Percentiles rank a stretch among this genome's conserved stretches.
Conservation (phyloP, 129 eudicot genomes). For the Flaveria trinervia region DNA sequence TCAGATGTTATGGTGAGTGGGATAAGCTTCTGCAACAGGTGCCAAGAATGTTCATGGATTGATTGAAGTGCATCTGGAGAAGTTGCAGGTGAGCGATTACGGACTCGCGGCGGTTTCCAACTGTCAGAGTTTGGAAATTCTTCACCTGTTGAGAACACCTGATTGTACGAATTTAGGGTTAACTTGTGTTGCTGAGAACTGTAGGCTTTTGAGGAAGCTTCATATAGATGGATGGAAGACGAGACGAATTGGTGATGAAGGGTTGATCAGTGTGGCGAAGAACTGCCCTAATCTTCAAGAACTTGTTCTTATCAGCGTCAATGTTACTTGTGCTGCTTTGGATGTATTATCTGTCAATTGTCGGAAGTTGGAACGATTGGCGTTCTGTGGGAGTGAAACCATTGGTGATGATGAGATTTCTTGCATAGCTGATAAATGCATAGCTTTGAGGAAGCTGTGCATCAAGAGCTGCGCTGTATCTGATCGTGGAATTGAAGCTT, state of each 20-base stretch:
- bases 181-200: slow-evolving; percentile 46
- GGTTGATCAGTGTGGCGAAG: slow-evolving; percentile 55
- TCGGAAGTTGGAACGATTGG: slow-evolving; percentile 58
- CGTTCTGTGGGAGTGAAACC: slow-evolving; percentile 71
- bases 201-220: slow-evolving; percentile 62
- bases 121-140: slow-evolving; percentile 52
- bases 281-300: slow-evolving; percentile 64
- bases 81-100: slow-evolving; percentile 62
- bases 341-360: slow-evolving; percentile 55
- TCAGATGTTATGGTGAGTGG: slow-evolving; percentile 72
- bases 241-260: slow-evolving; percentile 61
- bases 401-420: slow-evolving; percentile 69
- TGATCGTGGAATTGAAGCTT: slow-evolving; percentile 71
- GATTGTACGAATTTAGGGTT: slow-evolving; percentile 67
- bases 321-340: slow-evolving; percentile 54
- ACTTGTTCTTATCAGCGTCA: slow-evolving; percentile 63
- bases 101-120: slow-evolving; percentile 47
- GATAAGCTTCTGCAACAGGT: slow-evolving; percentile 49
- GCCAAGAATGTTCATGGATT: slow-evolving; percentile 39
- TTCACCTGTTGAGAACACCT: slow-evolving; percentile 68
- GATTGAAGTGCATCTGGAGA: slow-evolving; percentile 64
- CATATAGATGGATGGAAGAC: slow-evolving; percentile 85
- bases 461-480: slow-evolving; percentile 77
- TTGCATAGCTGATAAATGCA: slow-evolving; percentile 70
- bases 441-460: slow-evolving; percentile 68